Conservation (phyloP, 345 rosid genomes). For the Lenwebbia sp. region DNA sequence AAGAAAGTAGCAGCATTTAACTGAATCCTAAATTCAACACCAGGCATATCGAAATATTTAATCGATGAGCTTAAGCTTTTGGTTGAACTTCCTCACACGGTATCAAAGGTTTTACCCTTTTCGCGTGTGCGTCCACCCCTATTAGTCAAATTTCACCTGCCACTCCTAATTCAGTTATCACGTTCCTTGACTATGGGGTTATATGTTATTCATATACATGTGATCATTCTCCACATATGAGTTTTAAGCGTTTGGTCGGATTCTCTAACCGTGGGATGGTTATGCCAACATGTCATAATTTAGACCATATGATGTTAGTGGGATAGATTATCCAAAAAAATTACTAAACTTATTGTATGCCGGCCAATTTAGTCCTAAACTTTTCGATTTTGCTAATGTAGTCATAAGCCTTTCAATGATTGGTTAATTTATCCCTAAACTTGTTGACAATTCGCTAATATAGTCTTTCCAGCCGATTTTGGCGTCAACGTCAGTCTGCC, state of each 20-base stretch:
- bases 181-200: not conserved
- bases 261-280: not conserved
- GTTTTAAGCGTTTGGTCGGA: not conserved
- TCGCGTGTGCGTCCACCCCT: not conserved
- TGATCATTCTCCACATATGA: not conserved
- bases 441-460: not conserved
- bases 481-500: accelerated
- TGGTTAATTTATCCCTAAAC: not conserved
- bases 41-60: not conserved
- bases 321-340: not conserved
- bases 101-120: not conserved
- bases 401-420: too few species aligned
- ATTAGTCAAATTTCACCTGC: not conserved
- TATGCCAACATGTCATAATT: too few species aligned
- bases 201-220: not conserved
- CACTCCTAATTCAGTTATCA: not conserved
- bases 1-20: not conserved
- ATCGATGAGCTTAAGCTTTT: not conserved
- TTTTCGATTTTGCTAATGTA: not conserved
- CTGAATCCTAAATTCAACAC: not conserved
- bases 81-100: not conserved
- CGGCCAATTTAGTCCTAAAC: accelerated
- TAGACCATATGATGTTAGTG: not conserved
- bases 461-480: accelerated
- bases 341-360: accelerated